Evolutionary conservation across 225 moss, liverwort and hornwort genomes (phyloP).

Genomic region (Marchantia polymorpha): DNA sequence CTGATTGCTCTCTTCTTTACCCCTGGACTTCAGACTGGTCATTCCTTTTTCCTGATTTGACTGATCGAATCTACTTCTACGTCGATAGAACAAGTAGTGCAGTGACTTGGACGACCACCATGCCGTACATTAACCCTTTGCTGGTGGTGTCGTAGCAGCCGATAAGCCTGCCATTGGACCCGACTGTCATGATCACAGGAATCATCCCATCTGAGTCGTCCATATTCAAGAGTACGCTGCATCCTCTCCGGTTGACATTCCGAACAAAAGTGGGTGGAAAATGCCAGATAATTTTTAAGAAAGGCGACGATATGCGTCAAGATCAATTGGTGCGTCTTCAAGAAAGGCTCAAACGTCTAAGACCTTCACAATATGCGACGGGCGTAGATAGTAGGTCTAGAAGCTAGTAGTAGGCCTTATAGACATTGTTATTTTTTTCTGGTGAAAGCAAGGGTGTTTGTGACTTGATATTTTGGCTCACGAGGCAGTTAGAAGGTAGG

Average conservation of each 20-base stretch:
- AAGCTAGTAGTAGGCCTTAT: background rate
- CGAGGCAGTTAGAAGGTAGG: background rate
- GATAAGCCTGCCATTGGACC: constrained; percentile 78
- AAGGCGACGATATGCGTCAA: constrained; percentile 88
- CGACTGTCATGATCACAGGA: constrained; percentile 82
- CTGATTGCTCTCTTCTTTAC: background rate
- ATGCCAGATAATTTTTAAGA: constrained; percentile 89
- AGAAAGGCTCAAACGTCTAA: background rate
- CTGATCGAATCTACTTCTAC: no score
- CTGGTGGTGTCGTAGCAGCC: constrained; percentile 49
- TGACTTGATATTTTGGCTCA: background rate
- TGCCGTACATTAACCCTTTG: background rate
- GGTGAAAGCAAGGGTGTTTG: background rate
- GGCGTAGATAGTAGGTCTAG: no score
- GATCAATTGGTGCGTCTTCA: constrained; percentile 71
- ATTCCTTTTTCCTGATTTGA: background rate
- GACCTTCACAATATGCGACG: background rate
- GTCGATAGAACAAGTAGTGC: background rate
- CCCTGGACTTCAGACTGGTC: background rate
- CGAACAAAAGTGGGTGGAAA: constrained; percentile 66
- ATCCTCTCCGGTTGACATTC: constrained; percentile 73
- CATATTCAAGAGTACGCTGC: constrained; percentile 77
- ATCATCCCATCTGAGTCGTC: constrained; percentile 84
- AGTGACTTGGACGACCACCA: background rate
- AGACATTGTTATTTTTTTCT: background rate